A percentile compares a stretch with the other conserved stretches of the same genome.
These are phyloP conservation scores for Eremothecium cymbalariae DNA, from an alignment of 1,139 yeast genomes.

Conservation along the genomic window DNA sequence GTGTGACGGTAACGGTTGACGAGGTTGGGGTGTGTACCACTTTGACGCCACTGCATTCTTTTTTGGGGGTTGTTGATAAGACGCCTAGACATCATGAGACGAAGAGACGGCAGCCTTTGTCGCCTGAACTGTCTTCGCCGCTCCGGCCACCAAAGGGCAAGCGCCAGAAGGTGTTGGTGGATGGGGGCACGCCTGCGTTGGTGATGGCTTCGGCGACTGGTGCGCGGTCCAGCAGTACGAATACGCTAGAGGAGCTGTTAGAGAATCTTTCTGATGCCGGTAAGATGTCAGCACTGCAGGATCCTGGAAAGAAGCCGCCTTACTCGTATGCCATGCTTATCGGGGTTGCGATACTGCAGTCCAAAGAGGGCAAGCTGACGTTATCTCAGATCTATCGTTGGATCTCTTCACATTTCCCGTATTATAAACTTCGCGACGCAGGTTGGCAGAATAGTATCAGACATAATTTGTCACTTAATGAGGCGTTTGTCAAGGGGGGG, in stretches of 20 bases:
- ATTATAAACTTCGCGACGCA: conserved; percentile 76
- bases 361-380: conserved; percentile 73
- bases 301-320: conserved; percentile 59
- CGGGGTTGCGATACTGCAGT: conserved; percentile 86
- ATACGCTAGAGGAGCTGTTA: conserved; percentile 19
- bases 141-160: conserved; percentile 21
- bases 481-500: conserved; percentile 83
- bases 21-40: conserved; percentile 6
- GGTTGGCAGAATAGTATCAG: conserved; percentile 92
- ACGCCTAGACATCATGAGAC: conserved; percentile 9
- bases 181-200: conserved; percentile 6
- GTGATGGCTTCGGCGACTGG: conserved; percentile 4
- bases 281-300: conserved; percentile 19
- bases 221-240: conserved; percentile 19
- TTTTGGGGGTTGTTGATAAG: conserved; percentile 7
- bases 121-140: conserved; percentile 46
- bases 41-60: conserved; percentile 13
- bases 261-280: conserved; percentile 36
- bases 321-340: conserved; percentile 89
- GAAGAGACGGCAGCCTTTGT: conserved; percentile 28
- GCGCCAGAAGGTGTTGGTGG: conserved; percentile 13
- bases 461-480: conserved; percentile 73
- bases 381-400: conserved; percentile 86
- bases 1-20: neutral
- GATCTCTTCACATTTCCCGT: conserved; percentile 82